Evolutionary conservation across 2,329 filamentous ascomycete genomes (phyloP), one percentile per base, ranked within the genome.

Genomic region (Didymella exigua): DNA sequence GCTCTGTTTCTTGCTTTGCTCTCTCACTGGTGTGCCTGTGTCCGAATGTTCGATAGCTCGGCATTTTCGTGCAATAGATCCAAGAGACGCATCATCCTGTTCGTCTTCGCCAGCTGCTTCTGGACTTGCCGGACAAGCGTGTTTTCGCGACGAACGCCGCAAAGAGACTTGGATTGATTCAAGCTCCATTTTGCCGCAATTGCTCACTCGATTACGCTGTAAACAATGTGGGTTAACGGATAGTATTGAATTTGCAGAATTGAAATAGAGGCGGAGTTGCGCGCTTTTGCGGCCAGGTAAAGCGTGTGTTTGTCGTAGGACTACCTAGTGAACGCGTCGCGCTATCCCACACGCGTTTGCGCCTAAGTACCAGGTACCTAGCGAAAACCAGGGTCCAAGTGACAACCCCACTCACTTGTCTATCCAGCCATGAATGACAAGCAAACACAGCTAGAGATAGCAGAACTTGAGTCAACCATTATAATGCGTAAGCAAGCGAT

Each of bases 241-340:
- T 14, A 30, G 8, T 9, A 16, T 11, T 31, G 21, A 45, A n/a
- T 26, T 9, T n/a, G 11, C 16, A 7, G 27, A 9, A 6, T 16
- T 5, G 27, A 19, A 14, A 38, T 31, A 5, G n/a, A 43, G 37
- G 27, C 11, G 21, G 31, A 33, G 24, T 26, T 47, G 16, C 9
- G 5, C 19, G 11, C 5, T 4, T 13, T 46, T 33, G 19, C 19
- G 38, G 18, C 30, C 18, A 26, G 37, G 34, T 21, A 36, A 24
- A 13, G 37, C 10, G 24, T 10, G 23, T 23, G 38, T 43, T 43
- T 36, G 29, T 18, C 30, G 40, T 38, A 18, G 18, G 27, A 23
- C n/a, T 37, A 33, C 13, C 13, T 42, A 14, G 7, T 8, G 5
- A 13, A 52, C 49, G 49, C 49, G 49, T 46, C 49, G 36, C 31